Conservation (phyloP, 2,329 filamentous ascomycete genomes). For the Coniella vitis region DNA sequence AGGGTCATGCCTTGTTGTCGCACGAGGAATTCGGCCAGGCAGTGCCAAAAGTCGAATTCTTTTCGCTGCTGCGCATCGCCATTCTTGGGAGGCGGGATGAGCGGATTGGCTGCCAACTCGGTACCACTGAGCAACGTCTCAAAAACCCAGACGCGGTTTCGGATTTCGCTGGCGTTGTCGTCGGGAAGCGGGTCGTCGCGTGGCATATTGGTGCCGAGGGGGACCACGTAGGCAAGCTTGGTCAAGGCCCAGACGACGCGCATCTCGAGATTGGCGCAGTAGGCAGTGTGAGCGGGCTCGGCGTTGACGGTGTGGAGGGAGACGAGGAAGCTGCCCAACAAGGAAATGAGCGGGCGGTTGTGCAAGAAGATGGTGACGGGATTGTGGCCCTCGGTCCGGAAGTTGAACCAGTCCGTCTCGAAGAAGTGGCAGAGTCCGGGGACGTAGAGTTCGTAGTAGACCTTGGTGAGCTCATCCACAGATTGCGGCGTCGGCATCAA, state of each 20-base stretch:
- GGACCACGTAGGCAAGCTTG: slow-evolving; percentile 37
- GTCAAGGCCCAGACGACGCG: slow-evolving; percentile 55
- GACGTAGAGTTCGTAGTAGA: slow-evolving; percentile 70
- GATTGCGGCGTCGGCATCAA: slow-evolving; percentile 44
- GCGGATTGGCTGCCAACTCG: slow-evolving; percentile 51
- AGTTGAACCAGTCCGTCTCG: slow-evolving; percentile 77
- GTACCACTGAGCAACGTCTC: slow-evolving; percentile 71
- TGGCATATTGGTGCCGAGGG: slow-evolving; percentile 28
- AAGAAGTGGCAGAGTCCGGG: slow-evolving; percentile 68
- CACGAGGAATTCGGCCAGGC: slow-evolving; percentile 64
- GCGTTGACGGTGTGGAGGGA: slow-evolving; percentile 43
- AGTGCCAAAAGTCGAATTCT: slow-evolving; percentile 77
- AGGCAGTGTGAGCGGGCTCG: slow-evolving; percentile 45
- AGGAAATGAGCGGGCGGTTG: slow-evolving; percentile 54
- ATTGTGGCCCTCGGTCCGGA: slow-evolving; percentile 35
- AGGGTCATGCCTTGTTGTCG: slow-evolving; percentile 21
- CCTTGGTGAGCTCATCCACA: slow-evolving; percentile 57
- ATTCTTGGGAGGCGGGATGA: slow-evolving; percentile 42
- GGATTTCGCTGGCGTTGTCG: slow-evolving; percentile 56
- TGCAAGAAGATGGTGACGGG: slow-evolving; percentile 39
- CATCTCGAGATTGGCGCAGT: slow-evolving; percentile 49
- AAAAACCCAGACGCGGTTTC: slow-evolving; percentile 66
- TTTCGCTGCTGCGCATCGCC: slow-evolving; percentile 48
- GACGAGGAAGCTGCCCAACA: slow-evolving; percentile 59
- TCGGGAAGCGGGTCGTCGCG: slow-evolving; percentile 38